Conservation (phyloP, 192 early-diverging fungal species). For the Backusella parvicylindrica region DNA sequence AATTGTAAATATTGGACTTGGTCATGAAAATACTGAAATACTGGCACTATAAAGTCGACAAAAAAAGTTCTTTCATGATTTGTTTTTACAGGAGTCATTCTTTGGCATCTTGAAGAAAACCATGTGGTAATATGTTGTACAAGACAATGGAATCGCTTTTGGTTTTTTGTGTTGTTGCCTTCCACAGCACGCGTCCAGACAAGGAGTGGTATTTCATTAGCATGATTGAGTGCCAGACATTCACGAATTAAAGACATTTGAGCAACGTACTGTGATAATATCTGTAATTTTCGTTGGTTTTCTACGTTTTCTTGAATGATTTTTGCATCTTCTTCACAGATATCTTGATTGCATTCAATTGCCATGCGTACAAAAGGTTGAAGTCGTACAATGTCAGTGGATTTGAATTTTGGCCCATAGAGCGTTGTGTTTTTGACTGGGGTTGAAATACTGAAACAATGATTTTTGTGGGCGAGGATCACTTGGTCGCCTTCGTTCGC, state of each 20-base stretch:
- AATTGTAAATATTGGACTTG: constrained; percentile 3
- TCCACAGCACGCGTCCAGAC: neutral
- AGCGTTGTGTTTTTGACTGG: neutral
- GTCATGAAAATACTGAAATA: neutral
- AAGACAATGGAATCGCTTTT: neutral
- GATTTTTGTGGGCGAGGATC: neutral
- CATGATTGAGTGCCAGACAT: constrained; percentile 4
- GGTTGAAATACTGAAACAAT: neutral
- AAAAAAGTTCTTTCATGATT: constrained; percentile 11
- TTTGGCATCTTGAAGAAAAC: constrained; percentile 6
- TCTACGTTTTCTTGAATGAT: neutral
- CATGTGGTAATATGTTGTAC: constrained; percentile 3
- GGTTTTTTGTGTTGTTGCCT: constrained; percentile 5
- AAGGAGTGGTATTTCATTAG: constrained; percentile 2
- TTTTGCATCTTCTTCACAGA: neutral
- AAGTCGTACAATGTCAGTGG: neutral
- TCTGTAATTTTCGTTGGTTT: neutral
- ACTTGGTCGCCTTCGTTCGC: neutral
- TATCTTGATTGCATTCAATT: neutral
- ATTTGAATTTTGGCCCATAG: neutral
- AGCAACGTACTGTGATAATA: constrained; percentile 5
- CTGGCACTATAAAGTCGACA: neutral
- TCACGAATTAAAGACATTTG: constrained; percentile 5
- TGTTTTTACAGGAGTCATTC: neutral
- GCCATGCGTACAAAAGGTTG: too few relatives aligned